Evolutionary conservation across 352 stramenopile species (phyloP).

Genomic region (Globisporangium cystogenes): DNA sequence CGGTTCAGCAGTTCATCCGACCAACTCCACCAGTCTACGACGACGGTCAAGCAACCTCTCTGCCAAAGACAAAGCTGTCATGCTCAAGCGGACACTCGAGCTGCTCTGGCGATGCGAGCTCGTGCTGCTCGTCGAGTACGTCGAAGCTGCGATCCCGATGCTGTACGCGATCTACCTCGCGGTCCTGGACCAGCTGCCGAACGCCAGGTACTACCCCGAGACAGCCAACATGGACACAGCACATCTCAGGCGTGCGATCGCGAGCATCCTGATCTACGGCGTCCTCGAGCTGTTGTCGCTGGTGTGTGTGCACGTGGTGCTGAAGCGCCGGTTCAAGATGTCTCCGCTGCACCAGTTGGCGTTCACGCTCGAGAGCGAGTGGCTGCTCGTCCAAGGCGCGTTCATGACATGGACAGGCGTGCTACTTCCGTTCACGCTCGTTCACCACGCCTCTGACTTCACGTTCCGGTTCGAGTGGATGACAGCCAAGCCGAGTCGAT

Average conservation of each 20-base stretch:
- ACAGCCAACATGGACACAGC: not conserved
- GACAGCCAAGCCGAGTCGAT: no score
- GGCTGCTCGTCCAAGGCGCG: constrained; percentile 1
- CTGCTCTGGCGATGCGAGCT: constrained; percentile 5
- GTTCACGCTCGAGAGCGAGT: constrained; percentile 7
- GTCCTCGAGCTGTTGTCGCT: constrained; percentile 4
- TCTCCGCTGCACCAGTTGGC: constrained; percentile 6
- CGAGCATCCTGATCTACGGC: constrained; percentile 4
- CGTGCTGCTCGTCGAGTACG: constrained; percentile 8
- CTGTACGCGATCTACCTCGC: not conserved
- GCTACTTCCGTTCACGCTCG: constrained; percentile 2
- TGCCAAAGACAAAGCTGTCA: not conserved
- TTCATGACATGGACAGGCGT: constrained; percentile 1
- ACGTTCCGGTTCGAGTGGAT: constrained; percentile 1
- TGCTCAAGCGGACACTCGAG: not conserved
- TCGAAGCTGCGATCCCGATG: constrained; percentile 5
- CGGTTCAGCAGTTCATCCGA: not conserved
- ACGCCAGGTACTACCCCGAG: constrained; percentile 9
- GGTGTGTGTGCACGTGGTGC: not conserved
- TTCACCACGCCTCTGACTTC: constrained; percentile 1
- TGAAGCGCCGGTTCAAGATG: constrained; percentile 4
- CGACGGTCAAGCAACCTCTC: not conserved
- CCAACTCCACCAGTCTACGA: no score
- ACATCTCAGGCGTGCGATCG: not conserved
- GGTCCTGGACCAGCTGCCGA: constrained; percentile 4